Evolutionary conservation across 306 rosid genomes (phyloP).

Genomic region (Comarum palustre): DNA sequence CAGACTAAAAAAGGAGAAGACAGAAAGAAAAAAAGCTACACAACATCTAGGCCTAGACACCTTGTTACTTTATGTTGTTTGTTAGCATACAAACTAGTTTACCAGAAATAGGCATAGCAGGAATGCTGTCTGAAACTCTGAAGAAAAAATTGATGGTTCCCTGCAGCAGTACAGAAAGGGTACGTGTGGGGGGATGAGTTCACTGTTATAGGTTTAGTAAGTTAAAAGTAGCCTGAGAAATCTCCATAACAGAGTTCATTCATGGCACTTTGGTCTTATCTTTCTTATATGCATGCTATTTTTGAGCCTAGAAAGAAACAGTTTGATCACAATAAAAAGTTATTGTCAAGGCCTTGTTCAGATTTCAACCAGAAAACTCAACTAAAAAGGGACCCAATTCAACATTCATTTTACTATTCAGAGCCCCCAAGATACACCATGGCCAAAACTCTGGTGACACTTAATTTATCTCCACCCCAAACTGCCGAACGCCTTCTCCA

Average conservation of each 20-base stretch:
- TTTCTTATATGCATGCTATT: neutral
- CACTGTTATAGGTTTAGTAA: neutral
- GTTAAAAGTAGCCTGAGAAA: neutral
- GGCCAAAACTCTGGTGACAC: neutral
- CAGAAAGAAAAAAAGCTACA: neutral
- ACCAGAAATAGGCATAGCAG: neutral
- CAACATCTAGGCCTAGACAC: neutral
- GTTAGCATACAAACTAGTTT: neutral
- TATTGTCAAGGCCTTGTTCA: neutral
- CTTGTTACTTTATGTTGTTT: neutral
- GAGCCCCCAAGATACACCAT: neutral
- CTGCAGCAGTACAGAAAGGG: neutral
- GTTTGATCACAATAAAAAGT: neutral
- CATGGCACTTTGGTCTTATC: neutral
- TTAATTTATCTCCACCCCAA: neutral
- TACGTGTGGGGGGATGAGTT: neutral
- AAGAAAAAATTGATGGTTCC: neutral
- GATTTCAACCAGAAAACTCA: neutral
- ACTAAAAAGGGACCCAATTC: neutral
- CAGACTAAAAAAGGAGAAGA: neutral
- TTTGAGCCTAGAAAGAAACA: neutral
- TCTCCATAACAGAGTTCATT: neutral
- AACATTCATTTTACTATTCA: neutral
- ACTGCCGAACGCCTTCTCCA: neutral
- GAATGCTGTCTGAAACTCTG: neutral